Base-by-base conservation (phyloP, 2,329 filamentous ascomycete species). In the Botryosphaeria dothidea region DNA sequence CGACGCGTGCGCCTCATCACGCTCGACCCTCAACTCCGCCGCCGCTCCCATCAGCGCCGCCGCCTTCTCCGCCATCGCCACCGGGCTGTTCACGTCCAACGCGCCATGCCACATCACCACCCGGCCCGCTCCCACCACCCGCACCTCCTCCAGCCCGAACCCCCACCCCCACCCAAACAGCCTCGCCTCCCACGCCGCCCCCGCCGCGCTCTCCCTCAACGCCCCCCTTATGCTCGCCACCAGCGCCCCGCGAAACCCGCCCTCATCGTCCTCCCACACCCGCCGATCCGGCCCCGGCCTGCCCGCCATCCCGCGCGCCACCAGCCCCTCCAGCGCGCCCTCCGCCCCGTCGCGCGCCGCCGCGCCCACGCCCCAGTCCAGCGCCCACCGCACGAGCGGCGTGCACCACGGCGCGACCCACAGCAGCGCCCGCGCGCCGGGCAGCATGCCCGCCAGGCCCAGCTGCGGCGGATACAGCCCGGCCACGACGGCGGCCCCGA, bases 61-160 rank as follows among this genome's bases (percentile, higher is more conserved):
- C 1, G 74, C 73, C 57, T 71, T 72, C 29, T 65, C 58, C 3
- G 68, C 70, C 72, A 72, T 73, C 13, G 60, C 52, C 23, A 68
- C 67, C 8, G 74, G 71, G 27, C 68, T 71, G 36, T 73, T 71
- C 19, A 68, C 64, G 63, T 78, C 75, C n/a, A 71, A 67, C 3
- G 58, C 66, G 0, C 74, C 75, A 68, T 77, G 75, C 75, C 75
- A 78, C 11, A 78, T 38, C 3, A 71, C 71, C 41, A 75, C 66
- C 31, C 31, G 2, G 2, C 68, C 64, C 13, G 72, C 62, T 9
- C 69, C 67, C 13, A 68, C 71, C 23, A 70, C 66, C 29, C 66
- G 54, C 31, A 54, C 49, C 2, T 75, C 69, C 19, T 69, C 65
- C 23, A 77, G 66, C 46, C 73, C 71, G 52, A 77, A 78, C 3